Evolutionary conservation across 768 basidiomycete genomes (phyloP).

Genomic region (Lactarius pseudohatsudake): DNA sequence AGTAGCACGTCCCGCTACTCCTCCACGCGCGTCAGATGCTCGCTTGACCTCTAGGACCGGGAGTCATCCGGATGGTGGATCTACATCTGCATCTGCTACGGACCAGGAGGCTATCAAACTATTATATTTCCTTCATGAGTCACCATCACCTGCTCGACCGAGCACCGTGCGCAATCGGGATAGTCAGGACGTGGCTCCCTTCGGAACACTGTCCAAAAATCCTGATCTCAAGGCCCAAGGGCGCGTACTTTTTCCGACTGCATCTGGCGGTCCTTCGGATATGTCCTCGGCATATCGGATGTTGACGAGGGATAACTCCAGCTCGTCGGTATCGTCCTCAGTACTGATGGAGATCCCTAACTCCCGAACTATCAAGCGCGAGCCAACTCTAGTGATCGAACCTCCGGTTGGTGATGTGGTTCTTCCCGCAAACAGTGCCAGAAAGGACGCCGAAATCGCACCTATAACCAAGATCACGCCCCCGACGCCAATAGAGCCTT

Average conservation of each 20-base stretch:
- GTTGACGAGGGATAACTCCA: constrained; percentile 38
- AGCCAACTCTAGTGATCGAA: constrained; percentile 16
- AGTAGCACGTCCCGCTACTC: constrained; percentile 37
- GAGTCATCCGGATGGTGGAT: constrained; percentile 32
- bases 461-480: constrained; percentile 28
- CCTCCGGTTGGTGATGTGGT: constrained; percentile 17
- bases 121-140: constrained; percentile 82
- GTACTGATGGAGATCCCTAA: constrained; percentile 15
- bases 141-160: constrained; percentile 74
- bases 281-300: constrained; percentile 25
- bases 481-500: constrained; percentile 27
- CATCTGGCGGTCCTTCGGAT: constrained; percentile 30
- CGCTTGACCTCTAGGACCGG: constrained; percentile 28
- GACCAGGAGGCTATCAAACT: constrained; percentile 86
- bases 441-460: constrained; percentile 6
- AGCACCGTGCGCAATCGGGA: constrained; percentile 47
- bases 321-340: constrained; percentile 41
- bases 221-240: constrained; percentile 58
- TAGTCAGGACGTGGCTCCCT: constrained; percentile 54
- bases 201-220: constrained; percentile 53
- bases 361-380: constrained; percentile 15
- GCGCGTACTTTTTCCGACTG: constrained; percentile 63
- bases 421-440: constrained; percentile 3
- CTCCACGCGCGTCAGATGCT: constrained; percentile 36
- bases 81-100: constrained; percentile 45